Evolutionary conservation across 176 grass and related monocot species (phyloP), one percentile per base, ranked within the genome.

Genomic region (Saccharum spontaneum): DNA sequence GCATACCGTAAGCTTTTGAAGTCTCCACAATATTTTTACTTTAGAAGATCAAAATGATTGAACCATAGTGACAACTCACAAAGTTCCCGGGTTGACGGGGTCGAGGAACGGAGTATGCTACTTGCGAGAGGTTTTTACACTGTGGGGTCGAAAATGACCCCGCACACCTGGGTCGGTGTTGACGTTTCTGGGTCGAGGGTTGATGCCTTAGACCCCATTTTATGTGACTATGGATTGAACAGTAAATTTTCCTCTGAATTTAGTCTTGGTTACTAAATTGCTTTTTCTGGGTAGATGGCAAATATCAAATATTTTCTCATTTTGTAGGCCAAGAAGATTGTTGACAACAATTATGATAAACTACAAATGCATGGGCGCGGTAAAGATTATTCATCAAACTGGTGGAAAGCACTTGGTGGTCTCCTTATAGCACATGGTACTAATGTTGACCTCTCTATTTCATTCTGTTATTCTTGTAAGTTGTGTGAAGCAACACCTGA

Each of bases 351-450:
- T 69, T 98, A 85, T 26, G 89, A 95, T 83, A 90, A 94, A 82
- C 91, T 98, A 80, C 87, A 94, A 73, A 62, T 95, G 87, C 93
- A 98, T 92, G 93, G 93, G 3, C 86, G 78, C 22, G 96, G 96
- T 69, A 95, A 92, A 95, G 91, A 98, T 30, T 85, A 89, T 89
- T 76, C 89, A n/a, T 69, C 93, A 39, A 94, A 88, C 78, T 98
- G 96, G 96, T 98, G 96, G 96, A 98, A 98, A 87, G 85, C 87
- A 75, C 91, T 95, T 86, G 93, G 89, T 81, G 63, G 87, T 86
- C 89, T 92, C 69, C 89, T 98, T 92, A 80, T 95, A 57, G 77
- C 86, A 81, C 73, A 94, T 59, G 96, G 96, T 98, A 94, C 71
- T 68, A 63, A 50, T 55, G 8, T 79, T 28, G 17, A 60, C 31